A percentile compares a stretch with the other conserved stretches of the same genome.
These are phyloP conservation scores for Thecaphora thlaspeos DNA, from an alignment of 1,284 basidiomycete genomes.

Conservation along the genomic window DNA sequence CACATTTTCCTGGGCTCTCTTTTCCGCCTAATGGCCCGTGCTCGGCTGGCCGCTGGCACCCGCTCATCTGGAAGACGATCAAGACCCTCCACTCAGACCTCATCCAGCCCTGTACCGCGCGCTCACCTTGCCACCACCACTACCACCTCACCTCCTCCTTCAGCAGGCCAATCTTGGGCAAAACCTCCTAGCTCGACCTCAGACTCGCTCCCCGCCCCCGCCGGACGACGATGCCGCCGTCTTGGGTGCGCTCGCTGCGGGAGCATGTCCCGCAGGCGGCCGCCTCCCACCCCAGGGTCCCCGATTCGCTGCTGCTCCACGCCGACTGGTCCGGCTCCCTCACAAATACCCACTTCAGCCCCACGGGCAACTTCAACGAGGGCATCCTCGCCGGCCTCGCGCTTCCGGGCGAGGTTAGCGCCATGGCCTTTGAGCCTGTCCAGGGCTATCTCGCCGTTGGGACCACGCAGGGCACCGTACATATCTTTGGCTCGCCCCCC, in stretches of 20 bases:
- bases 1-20: no score
- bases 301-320: conserved; percentile 19
- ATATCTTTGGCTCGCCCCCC: conserved; percentile 68
- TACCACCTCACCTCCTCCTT: no score
- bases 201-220: no score
- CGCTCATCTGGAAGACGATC: no score
- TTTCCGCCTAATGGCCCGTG: no score
- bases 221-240: conserved; percentile 30
- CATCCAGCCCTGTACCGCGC: no score
- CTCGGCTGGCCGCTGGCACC: no score
- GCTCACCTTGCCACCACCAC: no score
- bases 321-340: conserved; percentile 30
- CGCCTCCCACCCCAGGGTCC: conserved; percentile 9
- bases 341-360: conserved; percentile 32
- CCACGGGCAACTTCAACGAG: conserved; percentile 41
- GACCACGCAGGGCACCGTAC: conserved; percentile 63
- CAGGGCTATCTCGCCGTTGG: conserved; percentile 71
- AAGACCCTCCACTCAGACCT: no score
- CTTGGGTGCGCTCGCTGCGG: conserved; percentile 29
- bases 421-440: conserved; percentile 53
- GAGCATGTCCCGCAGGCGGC: conserved; percentile 19
- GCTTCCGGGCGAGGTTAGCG: conserved; percentile 54
- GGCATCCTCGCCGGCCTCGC: conserved; percentile 51
- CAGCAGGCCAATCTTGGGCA: no score
- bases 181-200: no score